These are phyloP conservation scores for Verticillium klebahnii DNA, from an alignment of 2,329 filamentous ascomycete species.

Conservation along the genomic window DNA sequence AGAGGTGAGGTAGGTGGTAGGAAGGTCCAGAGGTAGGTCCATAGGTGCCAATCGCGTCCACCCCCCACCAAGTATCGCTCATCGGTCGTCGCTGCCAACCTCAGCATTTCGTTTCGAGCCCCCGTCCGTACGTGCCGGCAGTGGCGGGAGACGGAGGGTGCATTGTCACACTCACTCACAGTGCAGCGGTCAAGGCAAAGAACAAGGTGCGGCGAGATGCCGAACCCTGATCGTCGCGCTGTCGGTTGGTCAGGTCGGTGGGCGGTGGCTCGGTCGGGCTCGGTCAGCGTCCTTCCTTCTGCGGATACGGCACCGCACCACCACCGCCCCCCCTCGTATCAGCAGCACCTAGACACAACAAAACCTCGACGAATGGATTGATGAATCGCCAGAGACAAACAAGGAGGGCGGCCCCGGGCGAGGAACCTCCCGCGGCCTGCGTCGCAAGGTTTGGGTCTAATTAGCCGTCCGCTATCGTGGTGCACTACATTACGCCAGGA, in stretches of 20 bases:
- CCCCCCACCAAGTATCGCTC: background rate
- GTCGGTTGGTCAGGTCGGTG: background rate
- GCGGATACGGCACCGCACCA: background rate
- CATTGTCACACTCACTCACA: background rate
- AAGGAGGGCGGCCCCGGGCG: background rate
- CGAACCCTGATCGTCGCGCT: background rate
- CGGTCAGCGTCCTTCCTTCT: background rate
- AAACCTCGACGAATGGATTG: background rate
- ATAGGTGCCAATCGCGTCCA: background rate
- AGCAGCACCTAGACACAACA: background rate
- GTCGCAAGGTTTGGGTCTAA: background rate
- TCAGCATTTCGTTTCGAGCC: background rate
- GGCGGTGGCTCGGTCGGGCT: background rate
- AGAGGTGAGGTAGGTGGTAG: no score
- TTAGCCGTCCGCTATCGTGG: background rate
- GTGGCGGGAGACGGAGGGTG: background rate
- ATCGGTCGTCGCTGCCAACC: background rate
- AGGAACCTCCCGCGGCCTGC: background rate
- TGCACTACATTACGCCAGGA: background rate
- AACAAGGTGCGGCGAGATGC: background rate
- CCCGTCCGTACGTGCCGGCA: background rate
- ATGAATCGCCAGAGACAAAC: background rate
- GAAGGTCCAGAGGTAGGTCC: background rate
- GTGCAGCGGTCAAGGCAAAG: background rate
- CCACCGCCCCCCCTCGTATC: background rate